Evolutionary conservation across 2,329 filamentous ascomycete species (phyloP).

Genomic region (Nemania sp.): DNA sequence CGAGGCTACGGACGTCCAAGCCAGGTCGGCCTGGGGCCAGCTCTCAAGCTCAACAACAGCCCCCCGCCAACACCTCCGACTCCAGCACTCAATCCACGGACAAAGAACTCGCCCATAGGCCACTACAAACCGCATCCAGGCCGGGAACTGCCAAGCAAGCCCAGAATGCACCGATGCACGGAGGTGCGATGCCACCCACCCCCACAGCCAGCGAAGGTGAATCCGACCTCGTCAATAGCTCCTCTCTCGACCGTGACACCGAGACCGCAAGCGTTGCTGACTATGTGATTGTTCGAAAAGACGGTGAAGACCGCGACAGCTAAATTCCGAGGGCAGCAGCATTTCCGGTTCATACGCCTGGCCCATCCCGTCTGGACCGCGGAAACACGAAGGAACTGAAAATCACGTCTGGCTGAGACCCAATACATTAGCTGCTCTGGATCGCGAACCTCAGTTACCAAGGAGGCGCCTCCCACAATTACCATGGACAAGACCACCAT

Average conservation of each 20-base stretch:
- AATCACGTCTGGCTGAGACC: not conserved
- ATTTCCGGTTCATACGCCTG: not conserved
- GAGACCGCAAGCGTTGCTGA: constrained; percentile 48
- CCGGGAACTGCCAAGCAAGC: constrained; percentile 58
- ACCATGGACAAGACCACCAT: too few relatives aligned
- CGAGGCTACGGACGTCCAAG: constrained; percentile 58
- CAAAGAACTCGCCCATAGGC: constrained; percentile 39
- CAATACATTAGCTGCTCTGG: constrained; percentile 1
- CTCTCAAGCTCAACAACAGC: constrained; percentile 38
- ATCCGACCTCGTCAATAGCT: constrained; percentile 49
- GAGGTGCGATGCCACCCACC: constrained; percentile 63
- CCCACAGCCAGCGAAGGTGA: constrained; percentile 67
- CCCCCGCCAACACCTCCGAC: constrained; percentile 38
- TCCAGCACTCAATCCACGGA: constrained; percentile 31
- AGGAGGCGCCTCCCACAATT: constrained; percentile 1
- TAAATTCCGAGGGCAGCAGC: constrained; percentile 31
- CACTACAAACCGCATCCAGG: constrained; percentile 47
- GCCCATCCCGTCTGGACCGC: not conserved
- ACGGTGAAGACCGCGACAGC: constrained; percentile 48
- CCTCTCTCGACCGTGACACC: constrained; percentile 37
- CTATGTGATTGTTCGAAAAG: constrained; percentile 49
- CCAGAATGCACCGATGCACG: constrained; percentile 55
- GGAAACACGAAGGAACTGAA: constrained; percentile 2
- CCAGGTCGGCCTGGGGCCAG: constrained; percentile 14
- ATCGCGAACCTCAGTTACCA: constrained; percentile 4